Evolutionary conservation across 768 basidiomycete genomes (phyloP).

Genomic region (Kwoniella shandongensis): DNA sequence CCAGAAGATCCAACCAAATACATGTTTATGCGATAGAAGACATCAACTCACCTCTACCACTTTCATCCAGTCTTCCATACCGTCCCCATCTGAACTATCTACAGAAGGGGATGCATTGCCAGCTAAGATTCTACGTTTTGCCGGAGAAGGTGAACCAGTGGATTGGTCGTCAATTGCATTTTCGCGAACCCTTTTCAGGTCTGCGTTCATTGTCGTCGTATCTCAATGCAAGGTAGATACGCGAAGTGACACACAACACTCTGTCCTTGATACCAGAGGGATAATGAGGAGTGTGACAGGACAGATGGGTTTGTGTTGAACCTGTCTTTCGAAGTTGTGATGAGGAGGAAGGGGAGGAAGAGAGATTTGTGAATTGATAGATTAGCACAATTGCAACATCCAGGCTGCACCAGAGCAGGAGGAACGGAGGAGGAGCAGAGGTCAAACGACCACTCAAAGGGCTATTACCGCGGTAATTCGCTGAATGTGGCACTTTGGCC

Average conservation of each 20-base stretch:
- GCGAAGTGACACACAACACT: too few relatives aligned
- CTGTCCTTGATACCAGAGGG: too few relatives aligned
- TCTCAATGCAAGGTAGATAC: too few relatives aligned
- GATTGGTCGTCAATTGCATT: constrained; percentile 32
- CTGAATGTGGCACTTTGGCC: constrained; percentile 23
- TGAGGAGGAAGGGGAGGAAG: neutral
- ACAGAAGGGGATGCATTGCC: constrained; percentile 16
- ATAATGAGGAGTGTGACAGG: too few relatives aligned
- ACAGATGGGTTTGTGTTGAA: too few relatives aligned
- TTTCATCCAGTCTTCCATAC: constrained; percentile 44
- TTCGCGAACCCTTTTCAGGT: constrained; percentile 47
- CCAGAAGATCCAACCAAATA: too few relatives aligned
- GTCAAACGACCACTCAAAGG: too few relatives aligned
- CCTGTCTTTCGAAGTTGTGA: too few relatives aligned
- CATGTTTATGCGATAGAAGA: neutral
- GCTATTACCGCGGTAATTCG: constrained; percentile 25
- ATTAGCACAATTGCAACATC: too few relatives aligned
- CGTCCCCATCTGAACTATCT: constrained; percentile 24
- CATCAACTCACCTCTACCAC: constrained; percentile 41
- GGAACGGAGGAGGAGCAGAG: too few relatives aligned
- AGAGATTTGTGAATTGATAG: too few relatives aligned
- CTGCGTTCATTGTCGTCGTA: constrained; percentile 47
- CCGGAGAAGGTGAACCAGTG: constrained; percentile 16
- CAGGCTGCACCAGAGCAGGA: too few relatives aligned
- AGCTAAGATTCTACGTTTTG: constrained; percentile 30